These are phyloP conservation scores for Pilasporangium apinafurcum DNA, from an alignment of 352 stramenopile genomes.

Conservation along the genomic window DNA sequence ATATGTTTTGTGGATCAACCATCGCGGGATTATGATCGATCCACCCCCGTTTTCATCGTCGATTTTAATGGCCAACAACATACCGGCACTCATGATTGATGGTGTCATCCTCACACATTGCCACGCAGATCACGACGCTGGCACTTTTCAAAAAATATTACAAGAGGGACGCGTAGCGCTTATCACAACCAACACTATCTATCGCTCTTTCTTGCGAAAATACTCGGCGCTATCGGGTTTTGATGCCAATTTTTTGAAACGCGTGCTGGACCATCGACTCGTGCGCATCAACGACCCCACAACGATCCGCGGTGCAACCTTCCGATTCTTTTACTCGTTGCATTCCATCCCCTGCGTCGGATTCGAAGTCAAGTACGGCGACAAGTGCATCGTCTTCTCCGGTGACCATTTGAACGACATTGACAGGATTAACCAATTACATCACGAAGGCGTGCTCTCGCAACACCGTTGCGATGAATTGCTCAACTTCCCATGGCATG, in stretches of 20 bases:
- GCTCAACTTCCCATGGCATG: constrained; percentile 92
- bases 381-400: constrained; percentile 94
- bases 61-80: constrained; percentile 83
- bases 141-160: constrained; percentile 96
- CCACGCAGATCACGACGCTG: constrained; percentile 95
- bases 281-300: constrained; percentile 92
- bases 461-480: constrained; percentile 82
- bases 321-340: constrained; percentile 95
- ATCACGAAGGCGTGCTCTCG: constrained; percentile 84
- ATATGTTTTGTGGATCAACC: constrained; percentile 97
- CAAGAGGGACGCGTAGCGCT: constrained; percentile 91
- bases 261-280: constrained; percentile 88
- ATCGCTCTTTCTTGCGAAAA: constrained; percentile 95
- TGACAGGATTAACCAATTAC: constrained; percentile 76
- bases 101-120: constrained; percentile 96
- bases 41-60: constrained; percentile 89
- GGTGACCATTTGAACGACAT: constrained; percentile 95
- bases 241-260: constrained; percentile 85
- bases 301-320: constrained; percentile 91
- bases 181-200: constrained; percentile 96
- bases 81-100: constrained; percentile 91
- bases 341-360: constrained; percentile 95
- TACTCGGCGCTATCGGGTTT: constrained; percentile 93
- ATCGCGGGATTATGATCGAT: constrained; percentile 96
- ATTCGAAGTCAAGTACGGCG: constrained; percentile 91